Evolutionary conservation across 164 flowering plant genomes (phyloP), one percentile per base, ranked within the genome.

Genomic region (Vitis labrusca): DNA sequence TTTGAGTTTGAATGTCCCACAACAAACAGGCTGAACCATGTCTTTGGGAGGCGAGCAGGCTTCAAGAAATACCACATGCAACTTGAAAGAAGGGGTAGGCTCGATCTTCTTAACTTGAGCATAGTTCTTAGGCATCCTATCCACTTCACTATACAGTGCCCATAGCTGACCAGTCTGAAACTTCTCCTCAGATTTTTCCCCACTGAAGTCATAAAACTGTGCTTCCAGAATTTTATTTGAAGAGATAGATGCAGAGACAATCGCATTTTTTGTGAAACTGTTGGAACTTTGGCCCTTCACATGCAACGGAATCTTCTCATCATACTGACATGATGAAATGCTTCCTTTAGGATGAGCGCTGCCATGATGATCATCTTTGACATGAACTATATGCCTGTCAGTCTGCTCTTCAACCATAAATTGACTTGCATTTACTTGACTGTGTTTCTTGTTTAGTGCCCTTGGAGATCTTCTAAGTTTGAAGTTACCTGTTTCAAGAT

Each of bases 381-480:
- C 27, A 12, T 50, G 16, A 49, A n/a, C 66, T n/a, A 50, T 15
- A 59, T 44, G 32, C 62, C 65, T 55, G 9, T 15, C 9, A 27
- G 30, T 55, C 5, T n/a, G 68, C 15, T 15, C 56, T 16, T 23
- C 48, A 12, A 23, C 14, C 12, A 2, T 2, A 60, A 13, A 13
- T 15, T 27, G 57, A 19, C 59, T 27, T 50, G 19, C 58, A 64
- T 58, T 58, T 23, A 10, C 19, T 62, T 63, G 27, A 64, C 51
- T 50, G 3, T 10, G 50, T 19, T 67, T 75, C 73, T 59, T 76
- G 72, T 66, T 68, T 32, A 70, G 57, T 10, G 52, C 73, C 62
- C 81, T 77, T 14, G 79, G 81, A 19, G 84, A 81, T 68, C 69
- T 81, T 73, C 84, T 70, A 37, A 48, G 63, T 49, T 16, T 59